Conservation (phyloP, 768 basidiomycete genomes). For the Clavulina sp. region DNA sequence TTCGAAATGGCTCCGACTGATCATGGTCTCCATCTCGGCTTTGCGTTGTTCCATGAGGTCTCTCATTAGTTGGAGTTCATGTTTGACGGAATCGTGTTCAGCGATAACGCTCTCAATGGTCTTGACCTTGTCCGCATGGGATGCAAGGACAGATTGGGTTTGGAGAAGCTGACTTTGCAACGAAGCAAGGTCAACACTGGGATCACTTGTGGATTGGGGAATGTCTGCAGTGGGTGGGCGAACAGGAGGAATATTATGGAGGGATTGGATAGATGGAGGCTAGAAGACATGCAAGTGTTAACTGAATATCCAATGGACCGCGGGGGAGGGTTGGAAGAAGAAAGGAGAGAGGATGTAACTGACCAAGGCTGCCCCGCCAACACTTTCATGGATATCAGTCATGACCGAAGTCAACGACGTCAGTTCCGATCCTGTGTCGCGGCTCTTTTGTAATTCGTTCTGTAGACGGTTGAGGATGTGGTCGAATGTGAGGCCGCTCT, state of each 20-base stretch:
- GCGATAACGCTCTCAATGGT: constrained; percentile 54
- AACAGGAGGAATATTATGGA: constrained; percentile 43
- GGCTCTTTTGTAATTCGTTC: constrained; percentile 86
- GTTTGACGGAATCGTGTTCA: constrained; percentile 72
- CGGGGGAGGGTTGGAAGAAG: background rate
- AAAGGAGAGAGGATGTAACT: constrained; percentile 17
- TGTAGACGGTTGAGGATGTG: constrained; percentile 79
- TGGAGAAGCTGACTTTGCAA: constrained; percentile 72
- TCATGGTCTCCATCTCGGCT: constrained; percentile 28
- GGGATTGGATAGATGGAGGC: background rate
- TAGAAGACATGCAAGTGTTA: background rate
- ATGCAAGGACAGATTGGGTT: constrained; percentile 59
- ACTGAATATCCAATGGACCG: background rate
- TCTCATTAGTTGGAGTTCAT: constrained; percentile 54
- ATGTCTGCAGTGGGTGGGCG: constrained; percentile 23
- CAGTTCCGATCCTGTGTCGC: constrained; percentile 81
- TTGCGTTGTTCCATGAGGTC: constrained; percentile 54
- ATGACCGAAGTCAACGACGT: constrained; percentile 59
- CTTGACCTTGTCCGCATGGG: constrained; percentile 67
- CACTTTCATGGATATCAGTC: constrained; percentile 80
- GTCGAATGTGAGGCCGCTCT: constrained; percentile 80
- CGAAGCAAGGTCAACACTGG: constrained; percentile 26
- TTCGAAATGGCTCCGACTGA: constrained; percentile 8
- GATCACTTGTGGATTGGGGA: constrained; percentile 17
- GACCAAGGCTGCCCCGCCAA: constrained; percentile 59